Evolutionary conservation across 2,329 filamentous ascomycete species (phyloP).

Genomic region (Botrytis deweyae): DNA sequence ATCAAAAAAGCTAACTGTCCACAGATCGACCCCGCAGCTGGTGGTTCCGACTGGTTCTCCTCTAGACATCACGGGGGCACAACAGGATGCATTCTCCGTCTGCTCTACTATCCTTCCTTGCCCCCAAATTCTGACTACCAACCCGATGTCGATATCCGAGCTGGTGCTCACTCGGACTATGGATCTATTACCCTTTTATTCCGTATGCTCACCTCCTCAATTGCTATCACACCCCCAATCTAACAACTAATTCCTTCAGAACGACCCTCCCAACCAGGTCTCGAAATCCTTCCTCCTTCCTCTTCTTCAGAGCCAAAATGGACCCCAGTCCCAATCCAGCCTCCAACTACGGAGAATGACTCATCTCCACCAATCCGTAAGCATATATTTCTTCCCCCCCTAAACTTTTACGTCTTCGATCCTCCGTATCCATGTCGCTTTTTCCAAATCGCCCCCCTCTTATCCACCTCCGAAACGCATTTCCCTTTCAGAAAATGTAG

Average conservation of each 20-base stretch:
- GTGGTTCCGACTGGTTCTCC: constrained; percentile 49
- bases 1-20: background rate
- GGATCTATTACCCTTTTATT: constrained; percentile 74
- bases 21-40: constrained; percentile 32
- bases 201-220: constrained; percentile 40
- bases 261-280: constrained; percentile 75
- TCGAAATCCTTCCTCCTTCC: constrained; percentile 71
- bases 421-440: too few species aligned
- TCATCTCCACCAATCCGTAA: constrained; percentile 17
- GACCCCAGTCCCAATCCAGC: constrained; percentile 67
- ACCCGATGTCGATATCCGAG: constrained; percentile 67
- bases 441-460: too few species aligned
- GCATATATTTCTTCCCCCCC: background rate
- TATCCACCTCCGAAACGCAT: background rate
- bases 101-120: constrained; percentile 68
- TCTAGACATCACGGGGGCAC: constrained; percentile 57
- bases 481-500: background rate
- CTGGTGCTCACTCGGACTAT: constrained; percentile 87
- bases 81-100: constrained; percentile 53
- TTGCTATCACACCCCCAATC: background rate
- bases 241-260: constrained; percentile 40
- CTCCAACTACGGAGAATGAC: constrained; percentile 57
- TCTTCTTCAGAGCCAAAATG: constrained; percentile 44
- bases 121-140: constrained; percentile 45
- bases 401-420: background rate